Base-by-base conservation (phyloP, 2,329 filamentous ascomycete species). In the Geosmithia flava region DNA sequence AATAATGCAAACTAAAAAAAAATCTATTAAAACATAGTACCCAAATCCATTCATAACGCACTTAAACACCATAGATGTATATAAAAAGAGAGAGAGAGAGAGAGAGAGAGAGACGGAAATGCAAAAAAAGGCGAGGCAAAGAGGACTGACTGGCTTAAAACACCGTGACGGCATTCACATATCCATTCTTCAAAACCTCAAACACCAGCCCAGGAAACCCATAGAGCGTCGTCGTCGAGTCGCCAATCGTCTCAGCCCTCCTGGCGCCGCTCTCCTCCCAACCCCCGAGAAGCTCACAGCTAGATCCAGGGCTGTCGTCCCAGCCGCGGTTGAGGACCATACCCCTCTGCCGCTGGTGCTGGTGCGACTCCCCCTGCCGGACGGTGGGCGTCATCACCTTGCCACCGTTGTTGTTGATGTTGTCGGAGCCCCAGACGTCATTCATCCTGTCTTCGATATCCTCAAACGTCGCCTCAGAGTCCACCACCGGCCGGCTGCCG, bases 151-250 rank as follows among this genome's bases (percentile, higher is more conserved):
- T 27, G 23, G n/a, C 29, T 33, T 62, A 95, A 69, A 90, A 95
- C 20, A 95, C 81, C 10, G 91, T 97, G 62, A 97, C 71, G 23
- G 87, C 85, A 64, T 88, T 94, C 20, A 98, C 86, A 52, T 81
- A 83, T 3, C 87, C 89, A 60, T 95, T 96, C 78, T 87, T 90
- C 63, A 97, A 67, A 27, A 98, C 91, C 67, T 98, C 93, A 68
- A 98, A 97, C 44, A 96, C 80, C 64, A 97, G 68, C 0, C 93
- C 91, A 0, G 93, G 91, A 59, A 96, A 96, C 1, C 91, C 90
- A 68, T 88, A 97, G 27, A 98, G 67, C 52, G 90, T 91, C 16
- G 90, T 95, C 49, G 76, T 80, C 51, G 76, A 77, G 55, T 80
- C 76, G 40, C 75, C 74, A 43, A 63, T 71, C 2, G 71, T 67